Percentiles rank a stretch among this genome's conserved stretches.
Conservation (phyloP, 805 yeast species). For the Clavispora asparagi region DNA sequence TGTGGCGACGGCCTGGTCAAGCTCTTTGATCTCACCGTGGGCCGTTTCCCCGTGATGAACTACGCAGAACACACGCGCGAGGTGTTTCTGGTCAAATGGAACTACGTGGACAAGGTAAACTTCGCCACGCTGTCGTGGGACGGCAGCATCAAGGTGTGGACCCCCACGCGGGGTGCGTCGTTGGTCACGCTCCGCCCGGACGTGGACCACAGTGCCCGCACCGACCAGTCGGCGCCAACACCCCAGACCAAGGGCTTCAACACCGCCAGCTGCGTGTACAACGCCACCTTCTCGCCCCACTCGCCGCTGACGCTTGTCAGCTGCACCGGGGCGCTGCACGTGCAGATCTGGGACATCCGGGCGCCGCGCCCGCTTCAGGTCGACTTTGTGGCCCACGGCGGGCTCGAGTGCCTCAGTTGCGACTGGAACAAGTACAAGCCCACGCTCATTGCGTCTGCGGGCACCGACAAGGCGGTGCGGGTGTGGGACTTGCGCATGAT, state of each 20-base stretch:
- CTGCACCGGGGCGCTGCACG: slow-evolving; percentile 68
- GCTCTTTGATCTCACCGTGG: slow-evolving; percentile 67
- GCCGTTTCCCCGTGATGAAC: slow-evolving; percentile 66
- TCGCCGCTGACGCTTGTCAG: slow-evolving; percentile 63
- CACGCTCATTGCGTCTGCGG: slow-evolving; percentile 76
- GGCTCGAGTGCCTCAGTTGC: slow-evolving; percentile 71
- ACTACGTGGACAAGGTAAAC: slow-evolving; percentile 56
- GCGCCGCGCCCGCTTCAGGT: slow-evolving; percentile 54
- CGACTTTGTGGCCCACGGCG: slow-evolving; percentile 69
- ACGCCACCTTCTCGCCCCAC: slow-evolving; percentile 80
- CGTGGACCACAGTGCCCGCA: slow-evolving; percentile 21
- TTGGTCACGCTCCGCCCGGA: slow-evolving; percentile 47
- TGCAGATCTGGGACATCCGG: slow-evolving; percentile 81
- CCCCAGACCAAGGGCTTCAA: slow-evolving; percentile 29
- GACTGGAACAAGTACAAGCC: slow-evolving; percentile 92
- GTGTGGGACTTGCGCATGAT: slow-evolving; percentile 87
- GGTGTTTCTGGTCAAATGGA: slow-evolving; percentile 73
- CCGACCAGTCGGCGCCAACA: slow-evolving; percentile 23
- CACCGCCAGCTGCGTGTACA: slow-evolving; percentile 64
- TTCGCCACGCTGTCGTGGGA: slow-evolving; percentile 91
- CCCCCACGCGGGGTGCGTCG: slow-evolving; percentile 54
- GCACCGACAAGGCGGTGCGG: slow-evolving; percentile 82
- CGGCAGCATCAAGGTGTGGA: slow-evolving; percentile 78
- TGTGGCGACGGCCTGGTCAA: slow-evolving; percentile 89
- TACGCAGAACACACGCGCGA: slow-evolving; percentile 76